A percentile compares a stretch with the other conserved stretches of the same genome.
Conservation (phyloP, 2,329 filamentous ascomycete genomes). For the Phialophora tarda region DNA sequence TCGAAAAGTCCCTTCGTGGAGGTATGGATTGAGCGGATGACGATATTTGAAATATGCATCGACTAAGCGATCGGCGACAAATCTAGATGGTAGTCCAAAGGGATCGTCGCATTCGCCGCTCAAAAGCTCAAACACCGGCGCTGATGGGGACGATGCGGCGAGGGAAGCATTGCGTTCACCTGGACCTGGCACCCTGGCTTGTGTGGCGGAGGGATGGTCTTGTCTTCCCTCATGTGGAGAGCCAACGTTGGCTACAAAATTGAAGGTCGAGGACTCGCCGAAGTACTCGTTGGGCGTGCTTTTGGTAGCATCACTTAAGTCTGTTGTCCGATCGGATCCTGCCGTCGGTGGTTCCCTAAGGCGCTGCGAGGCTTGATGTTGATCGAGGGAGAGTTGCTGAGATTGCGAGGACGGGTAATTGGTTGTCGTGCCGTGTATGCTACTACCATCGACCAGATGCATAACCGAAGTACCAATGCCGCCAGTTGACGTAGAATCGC, state of each 20-base stretch:
- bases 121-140: conserved; percentile 6
- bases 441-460: neutral
- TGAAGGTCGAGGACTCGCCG: conserved; percentile 15
- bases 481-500: neutral
- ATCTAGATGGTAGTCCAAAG: conserved; percentile 9
- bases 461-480: neutral
- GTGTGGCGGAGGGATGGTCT: neutral
- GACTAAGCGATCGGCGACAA: conserved; percentile 10
- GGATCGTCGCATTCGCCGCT: conserved; percentile 9
- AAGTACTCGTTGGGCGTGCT: conserved; percentile 17
- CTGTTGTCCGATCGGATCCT: conserved; percentile 1
- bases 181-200: neutral
- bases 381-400: neutral
- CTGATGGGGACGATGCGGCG: conserved; percentile 8
- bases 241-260: conserved; percentile 13
- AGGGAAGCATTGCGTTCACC: conserved; percentile 6
- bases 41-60: conserved; percentile 14
- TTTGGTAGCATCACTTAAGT: conserved; percentile 10
- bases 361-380: neutral
- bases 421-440: neutral
- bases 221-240: conserved; percentile 7
- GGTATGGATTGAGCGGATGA: conserved; percentile 13
- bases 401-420: neutral
- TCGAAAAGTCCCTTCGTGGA: conserved; percentile 15
- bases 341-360: neutral